Base-by-base conservation (phyloP, 2,329 filamentous ascomycete genomes). In the Orbilia blumenaviensis region DNA sequence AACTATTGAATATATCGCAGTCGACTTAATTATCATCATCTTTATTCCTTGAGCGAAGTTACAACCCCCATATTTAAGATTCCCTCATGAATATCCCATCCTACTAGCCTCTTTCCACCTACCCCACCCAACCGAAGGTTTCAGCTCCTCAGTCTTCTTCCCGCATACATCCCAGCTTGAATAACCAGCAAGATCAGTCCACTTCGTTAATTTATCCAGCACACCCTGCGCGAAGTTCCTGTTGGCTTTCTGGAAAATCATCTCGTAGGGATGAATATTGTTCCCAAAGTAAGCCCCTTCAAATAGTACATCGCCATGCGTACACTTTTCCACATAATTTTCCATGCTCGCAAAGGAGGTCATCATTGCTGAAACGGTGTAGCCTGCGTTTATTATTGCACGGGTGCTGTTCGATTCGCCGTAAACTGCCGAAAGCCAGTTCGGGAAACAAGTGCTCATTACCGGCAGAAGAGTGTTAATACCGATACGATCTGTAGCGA, bases 401-500 rank as follows among this genome's bases (percentile, higher is more conserved):
- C 41, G 46, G 12, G 72, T 76, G 14, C 29, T 50, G 38, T 66
- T 69, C 9, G 52, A 61, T 42, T 76, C 72, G 10, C 56, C 66
- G 48, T 64, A 61, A 32, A 76, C 48, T 10, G 72, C 72, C 0
- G 25, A 36, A 41, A 44, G 48, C 29, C 62, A 50, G n/a, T 5
- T 42, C 2, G 27, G 27, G 14, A 58, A 46, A 61, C 63, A 76
- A 9, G 60, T 48, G 8, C n/a, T 18, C 36, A 69, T 60, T 16
- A 66, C 21, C 3, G 83, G 78, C 32, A 84, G 80, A 0, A 84
- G 78, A 25, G 83, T 54, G 7, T 78, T 77, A 71, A 84, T 83
- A 78, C 83, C 83, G n/a, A 81, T 75, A 12, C 77, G 58, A 79
- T 84, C 83, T 6, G 83, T 84, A 8, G 83, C 82, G 78, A 80